These are phyloP conservation scores for Aspergillus egyptiacus DNA, from an alignment of 495 filamentous ascomycete species.

Conservation along the genomic window DNA sequence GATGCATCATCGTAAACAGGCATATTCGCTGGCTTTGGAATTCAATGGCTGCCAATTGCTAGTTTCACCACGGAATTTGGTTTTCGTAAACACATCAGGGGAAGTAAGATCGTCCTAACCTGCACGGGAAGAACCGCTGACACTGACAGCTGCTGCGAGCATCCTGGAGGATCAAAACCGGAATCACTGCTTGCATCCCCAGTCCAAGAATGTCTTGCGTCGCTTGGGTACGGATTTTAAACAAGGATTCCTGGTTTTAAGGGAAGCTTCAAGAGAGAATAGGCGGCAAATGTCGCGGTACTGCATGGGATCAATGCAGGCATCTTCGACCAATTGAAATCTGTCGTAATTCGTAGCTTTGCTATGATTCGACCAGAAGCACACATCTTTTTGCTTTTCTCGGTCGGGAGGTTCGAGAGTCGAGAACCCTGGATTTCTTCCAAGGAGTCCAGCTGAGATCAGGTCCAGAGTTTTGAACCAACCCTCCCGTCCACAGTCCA, in stretches of 20 bases:
- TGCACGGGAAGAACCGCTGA: conserved; percentile 11
- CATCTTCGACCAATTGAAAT: background rate
- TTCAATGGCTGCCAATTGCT: too few relatives aligned
- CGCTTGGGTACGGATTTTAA: background rate
- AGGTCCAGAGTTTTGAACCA: background rate
- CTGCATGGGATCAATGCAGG: conserved; percentile 7
- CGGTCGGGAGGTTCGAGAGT: background rate
- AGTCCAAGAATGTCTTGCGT: background rate
- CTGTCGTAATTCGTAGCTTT: background rate
- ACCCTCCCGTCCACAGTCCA: too few relatives aligned
- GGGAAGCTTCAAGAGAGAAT: background rate
- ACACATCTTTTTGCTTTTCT: background rate
- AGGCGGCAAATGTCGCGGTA: conserved; percentile 4
- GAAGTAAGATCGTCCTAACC: background rate
- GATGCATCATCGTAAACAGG: background rate
- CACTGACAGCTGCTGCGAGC: conserved; percentile 6
- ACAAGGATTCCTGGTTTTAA: conserved; percentile 2
- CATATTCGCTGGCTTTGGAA: too few relatives aligned
- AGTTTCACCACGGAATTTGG: background rate
- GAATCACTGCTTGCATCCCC: background rate
- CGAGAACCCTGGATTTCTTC: background rate
- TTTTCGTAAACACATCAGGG: background rate
- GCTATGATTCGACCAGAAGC: background rate
- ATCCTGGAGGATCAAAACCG: conserved; percentile 4
- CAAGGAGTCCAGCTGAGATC: background rate